These are phyloP conservation scores for Leucogyrophana mollusca DNA, from an alignment of 768 basidiomycete species.

Conservation along the genomic window DNA sequence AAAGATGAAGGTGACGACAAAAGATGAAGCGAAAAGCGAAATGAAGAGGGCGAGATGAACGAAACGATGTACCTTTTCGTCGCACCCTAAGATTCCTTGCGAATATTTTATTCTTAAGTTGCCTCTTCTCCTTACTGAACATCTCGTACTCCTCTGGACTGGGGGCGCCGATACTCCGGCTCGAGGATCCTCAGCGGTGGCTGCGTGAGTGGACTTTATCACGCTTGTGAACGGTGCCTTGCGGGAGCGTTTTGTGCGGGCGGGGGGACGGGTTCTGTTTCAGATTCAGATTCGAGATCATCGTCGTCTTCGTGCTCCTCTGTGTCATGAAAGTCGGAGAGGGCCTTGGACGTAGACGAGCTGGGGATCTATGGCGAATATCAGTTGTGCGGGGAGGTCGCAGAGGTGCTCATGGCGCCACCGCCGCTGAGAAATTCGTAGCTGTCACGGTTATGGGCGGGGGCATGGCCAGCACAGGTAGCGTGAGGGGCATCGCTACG, in stretches of 20 bases:
- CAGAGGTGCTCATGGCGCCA: conserved; percentile 20
- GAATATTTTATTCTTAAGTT: conserved; percentile 94
- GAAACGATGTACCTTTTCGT: conserved; percentile 67
- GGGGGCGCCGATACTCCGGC: conserved; percentile 80
- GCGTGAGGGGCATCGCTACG: conserved; percentile 39
- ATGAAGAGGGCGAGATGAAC: conserved; percentile 8
- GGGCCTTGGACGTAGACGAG: conserved; percentile 53
- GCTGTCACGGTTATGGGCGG: conserved; percentile 15
- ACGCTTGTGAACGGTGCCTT: conserved; percentile 72
- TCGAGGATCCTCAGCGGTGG: conserved; percentile 24
- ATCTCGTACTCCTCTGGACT: conserved; percentile 93
- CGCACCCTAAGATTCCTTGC: conserved; percentile 94
- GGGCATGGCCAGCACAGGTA: conserved; percentile 35
- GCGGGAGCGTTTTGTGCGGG: conserved; percentile 55
- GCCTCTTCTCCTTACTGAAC: conserved; percentile 93
- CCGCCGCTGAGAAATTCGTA: conserved; percentile 43
- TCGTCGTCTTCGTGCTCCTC: conserved; percentile 32
- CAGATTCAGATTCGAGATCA: conserved; percentile 20
- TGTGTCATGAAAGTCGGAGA: conserved; percentile 43
- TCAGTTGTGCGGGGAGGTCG: conserved; percentile 24
- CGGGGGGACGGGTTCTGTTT: conserved; percentile 47
- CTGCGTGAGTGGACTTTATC: too few relatives aligned
- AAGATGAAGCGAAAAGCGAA: conserved; percentile 2
- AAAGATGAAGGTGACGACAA: background rate
- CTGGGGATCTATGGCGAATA: conserved; percentile 69